A percentile compares a stretch with the other conserved stretches of the same genome.
phyloP scores from a whole-genome alignment of 1,284 basidiomycete genomes.

The Trametes pubescens region DNA sequence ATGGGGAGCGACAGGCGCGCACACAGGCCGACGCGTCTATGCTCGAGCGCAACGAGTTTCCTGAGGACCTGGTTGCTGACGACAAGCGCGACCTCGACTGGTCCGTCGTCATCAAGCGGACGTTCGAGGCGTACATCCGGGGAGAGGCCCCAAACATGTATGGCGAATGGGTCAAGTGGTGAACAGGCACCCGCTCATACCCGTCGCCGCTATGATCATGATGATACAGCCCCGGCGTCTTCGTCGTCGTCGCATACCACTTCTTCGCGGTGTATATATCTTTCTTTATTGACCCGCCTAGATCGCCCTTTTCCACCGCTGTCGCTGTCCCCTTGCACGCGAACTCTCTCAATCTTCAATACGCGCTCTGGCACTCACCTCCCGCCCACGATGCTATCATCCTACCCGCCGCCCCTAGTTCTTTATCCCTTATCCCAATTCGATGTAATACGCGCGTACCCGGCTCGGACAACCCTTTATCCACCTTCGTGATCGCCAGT shows the following conservation, averaged over 20 bases:
- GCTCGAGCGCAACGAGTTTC: constrained; percentile 38
- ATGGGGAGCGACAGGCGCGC: constrained; percentile 74
- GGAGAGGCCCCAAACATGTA: constrained; percentile 93
- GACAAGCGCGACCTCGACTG: constrained; percentile 86
- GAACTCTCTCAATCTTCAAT: not conserved
- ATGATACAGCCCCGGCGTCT: not conserved
- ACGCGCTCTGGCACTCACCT: not conserved
- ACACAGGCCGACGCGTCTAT: constrained; percentile 41
- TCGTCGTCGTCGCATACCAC: constrained; percentile 12
- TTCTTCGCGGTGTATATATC: constrained; percentile 31
- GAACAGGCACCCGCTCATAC: constrained; percentile 28
- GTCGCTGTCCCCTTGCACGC: constrained; percentile 2
- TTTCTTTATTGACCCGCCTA: constrained; percentile 20
- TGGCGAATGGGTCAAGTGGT: constrained; percentile 85
- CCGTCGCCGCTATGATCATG: not conserved
- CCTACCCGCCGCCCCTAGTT: constrained; percentile 20
- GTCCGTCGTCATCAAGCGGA: constrained; percentile 90
- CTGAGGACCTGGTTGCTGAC: constrained; percentile 51
- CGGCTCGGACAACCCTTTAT: constrained; percentile 2
- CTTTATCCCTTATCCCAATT: constrained; percentile 24
- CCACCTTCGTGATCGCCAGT: not conserved
- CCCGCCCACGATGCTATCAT: constrained; percentile 27
- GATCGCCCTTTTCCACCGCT: constrained; percentile 10
- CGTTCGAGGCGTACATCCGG: constrained; percentile 88
- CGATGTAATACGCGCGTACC: constrained; percentile 29